Evolutionary conservation across 805 yeast genomes (phyloP).

Genomic region (Candida wancherniae): DNA sequence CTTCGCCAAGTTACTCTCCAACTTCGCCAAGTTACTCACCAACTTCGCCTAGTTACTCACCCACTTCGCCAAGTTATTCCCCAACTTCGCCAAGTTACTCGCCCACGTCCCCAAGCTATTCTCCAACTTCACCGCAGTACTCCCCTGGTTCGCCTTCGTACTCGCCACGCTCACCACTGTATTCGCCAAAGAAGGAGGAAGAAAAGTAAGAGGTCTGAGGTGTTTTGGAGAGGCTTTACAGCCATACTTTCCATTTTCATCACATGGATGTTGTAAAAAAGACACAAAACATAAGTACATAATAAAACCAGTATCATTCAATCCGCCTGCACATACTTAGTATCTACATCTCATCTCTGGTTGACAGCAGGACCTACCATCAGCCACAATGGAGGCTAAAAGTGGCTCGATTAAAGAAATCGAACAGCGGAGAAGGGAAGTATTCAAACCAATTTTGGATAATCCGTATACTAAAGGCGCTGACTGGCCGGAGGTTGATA

Average conservation of each 20-base stretch:
- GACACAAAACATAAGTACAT: background rate
- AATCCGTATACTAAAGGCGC: slow-evolving; percentile 52
- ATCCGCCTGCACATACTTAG: too few species aligned
- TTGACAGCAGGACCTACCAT: background rate
- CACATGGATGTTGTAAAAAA: background rate
- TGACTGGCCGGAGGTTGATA: slow-evolving; percentile 15
- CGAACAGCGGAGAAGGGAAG: slow-evolving; percentile 49
- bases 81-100: slow-evolving; percentile 46
- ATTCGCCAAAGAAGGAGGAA: slow-evolving; percentile 14
- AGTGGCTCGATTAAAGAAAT: slow-evolving; percentile 45
- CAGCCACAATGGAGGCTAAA: too few species aligned
- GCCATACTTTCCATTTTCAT: too few species aligned
- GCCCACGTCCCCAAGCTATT: slow-evolving; percentile 50
- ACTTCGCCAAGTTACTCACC: slow-evolving; percentile 24
- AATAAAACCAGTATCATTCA: background rate
- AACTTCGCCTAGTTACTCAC: slow-evolving; percentile 19
- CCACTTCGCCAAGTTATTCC: slow-evolving; percentile 20
- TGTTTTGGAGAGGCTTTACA: too few species aligned
- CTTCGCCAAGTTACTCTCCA: slow-evolving; percentile 22
- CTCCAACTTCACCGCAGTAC: slow-evolving; percentile 46
- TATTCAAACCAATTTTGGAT: slow-evolving; percentile 60
- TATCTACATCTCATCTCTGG: too few species aligned
- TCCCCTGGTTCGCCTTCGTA: slow-evolving; percentile 44
- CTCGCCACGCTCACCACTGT: slow-evolving; percentile 27
- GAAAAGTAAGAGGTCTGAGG: too few species aligned